Conservation (phyloP, 495 filamentous ascomycete genomes). For the Lasiosphaeriaceae sp. region DNA sequence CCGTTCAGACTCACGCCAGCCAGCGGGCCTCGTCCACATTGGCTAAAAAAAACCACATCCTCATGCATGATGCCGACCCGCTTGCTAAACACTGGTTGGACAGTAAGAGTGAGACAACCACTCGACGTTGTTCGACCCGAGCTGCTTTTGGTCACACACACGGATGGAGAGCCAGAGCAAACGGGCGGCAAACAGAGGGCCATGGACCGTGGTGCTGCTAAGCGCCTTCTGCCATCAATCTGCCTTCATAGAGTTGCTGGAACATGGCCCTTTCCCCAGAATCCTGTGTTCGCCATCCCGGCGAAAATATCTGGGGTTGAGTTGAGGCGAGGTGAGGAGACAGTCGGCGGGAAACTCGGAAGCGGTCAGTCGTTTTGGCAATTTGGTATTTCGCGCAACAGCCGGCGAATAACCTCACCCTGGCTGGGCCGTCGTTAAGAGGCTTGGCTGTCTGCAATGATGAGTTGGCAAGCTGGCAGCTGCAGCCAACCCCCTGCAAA, state of each 20-base stretch:
- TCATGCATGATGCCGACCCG: not conserved
- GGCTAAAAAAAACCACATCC: not conserved
- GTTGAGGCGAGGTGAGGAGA: no score
- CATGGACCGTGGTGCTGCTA: not conserved
- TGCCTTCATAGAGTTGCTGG: no score
- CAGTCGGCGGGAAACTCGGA: not conserved
- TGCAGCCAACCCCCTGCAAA: conserved; percentile 29
- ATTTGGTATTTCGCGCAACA: conserved; percentile 17
- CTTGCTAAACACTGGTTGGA: not conserved
- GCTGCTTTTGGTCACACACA: not conserved
- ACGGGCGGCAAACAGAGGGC: not conserved
- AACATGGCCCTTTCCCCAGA: no score
- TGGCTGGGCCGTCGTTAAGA: conserved; percentile 14
- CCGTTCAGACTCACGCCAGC: not conserved
- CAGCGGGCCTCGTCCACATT: conserved; percentile 1
- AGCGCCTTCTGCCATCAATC: not conserved
- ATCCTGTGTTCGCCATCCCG: no score
- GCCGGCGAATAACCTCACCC: conserved; percentile 18
- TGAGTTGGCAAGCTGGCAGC: conserved; percentile 31
- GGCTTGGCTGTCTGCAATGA: conserved; percentile 33
- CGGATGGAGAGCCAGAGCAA: not conserved
- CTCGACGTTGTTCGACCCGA: not conserved
- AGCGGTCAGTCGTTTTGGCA: not conserved
- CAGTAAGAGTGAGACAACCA: not conserved
- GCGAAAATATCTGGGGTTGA: no score